Evolutionary conservation across 2,329 filamentous ascomycete species (phyloP).

Genomic region (Xylariaceae sp.): DNA sequence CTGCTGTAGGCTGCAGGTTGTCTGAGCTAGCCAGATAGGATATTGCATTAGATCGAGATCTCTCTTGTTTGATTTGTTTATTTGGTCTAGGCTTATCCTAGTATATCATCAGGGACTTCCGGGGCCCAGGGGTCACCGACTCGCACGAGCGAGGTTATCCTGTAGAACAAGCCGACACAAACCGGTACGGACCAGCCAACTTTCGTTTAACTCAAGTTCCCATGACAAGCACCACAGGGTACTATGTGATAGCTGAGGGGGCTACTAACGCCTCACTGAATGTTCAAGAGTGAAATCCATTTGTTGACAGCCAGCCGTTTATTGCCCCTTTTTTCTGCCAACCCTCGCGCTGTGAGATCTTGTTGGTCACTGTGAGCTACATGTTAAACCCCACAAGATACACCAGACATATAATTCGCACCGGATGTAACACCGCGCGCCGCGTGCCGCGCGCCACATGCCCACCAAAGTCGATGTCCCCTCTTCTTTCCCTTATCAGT

Average conservation of each 20-base stretch:
- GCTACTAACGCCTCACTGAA: not conserved
- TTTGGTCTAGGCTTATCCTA: not conserved
- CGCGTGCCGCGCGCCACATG: conserved; percentile 17
- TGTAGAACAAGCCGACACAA: conserved; percentile 20
- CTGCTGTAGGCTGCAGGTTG: too few species aligned
- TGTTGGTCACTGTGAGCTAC: too few species aligned
- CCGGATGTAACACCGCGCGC: conserved; percentile 10
- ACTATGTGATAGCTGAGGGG: too few species aligned
- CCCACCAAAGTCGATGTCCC: conserved; percentile 14
- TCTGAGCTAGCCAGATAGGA: too few species aligned
- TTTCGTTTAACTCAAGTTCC: conserved; percentile 1
- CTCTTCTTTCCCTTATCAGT: conserved; percentile 44
- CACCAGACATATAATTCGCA: conserved; percentile 9
- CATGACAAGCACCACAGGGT: not conserved
- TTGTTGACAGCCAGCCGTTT: conserved; percentile 6
- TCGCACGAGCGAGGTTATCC: conserved; percentile 1
- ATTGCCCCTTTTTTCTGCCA: conserved; percentile 1
- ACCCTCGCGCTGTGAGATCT: conserved; percentile 1
- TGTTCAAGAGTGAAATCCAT: not conserved
- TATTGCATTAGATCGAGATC: not conserved
- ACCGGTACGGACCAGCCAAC: conserved; percentile 8
- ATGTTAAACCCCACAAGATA: not conserved
- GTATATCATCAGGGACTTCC: conserved; percentile 3
- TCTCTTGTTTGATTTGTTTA: conserved; percentile 1
- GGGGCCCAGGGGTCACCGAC: conserved; percentile 14